Evolutionary conservation across 805 yeast species (phyloP), one percentile per base, ranked within the genome.

Genomic region (Starmerella sirachaensis): DNA sequence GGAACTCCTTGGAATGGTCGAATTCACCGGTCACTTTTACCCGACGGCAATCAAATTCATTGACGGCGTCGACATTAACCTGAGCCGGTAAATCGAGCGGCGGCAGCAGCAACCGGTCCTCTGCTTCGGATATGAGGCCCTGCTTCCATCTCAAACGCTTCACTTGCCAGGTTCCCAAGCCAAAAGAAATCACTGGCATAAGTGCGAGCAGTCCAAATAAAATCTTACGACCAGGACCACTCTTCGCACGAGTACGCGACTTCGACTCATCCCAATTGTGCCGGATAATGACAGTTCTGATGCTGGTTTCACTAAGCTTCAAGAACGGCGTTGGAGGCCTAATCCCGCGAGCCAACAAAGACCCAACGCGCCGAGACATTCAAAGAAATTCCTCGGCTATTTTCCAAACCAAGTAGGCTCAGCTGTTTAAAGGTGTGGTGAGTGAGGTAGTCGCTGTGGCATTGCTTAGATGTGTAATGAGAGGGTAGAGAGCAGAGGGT

Each of bases 131-230:
- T 43, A 91, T 79, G 44, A 91, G 65, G 44, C 76, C 72, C 18
- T 76, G 79, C 57, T 91, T 91, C 98, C 98, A 91, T 43, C 72
- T 66, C 34, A 91, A 62, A 47, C 98, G 67, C 50, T 72, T 65
- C 31, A 82, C 74, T 62, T 91, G 98, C 98, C 98, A 91, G 39
- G 85, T 71, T 2, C 97, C 98, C 30, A 91, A 62, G 32, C 76
- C 77, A 55, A 88, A 81, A 9, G 94, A 74, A 2, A 85, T 68
- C 1, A 85, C 66, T 0, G 98, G 98, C 78, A 93, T 88, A 16
- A 88, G 72, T 10, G 53, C 55, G 41, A 44, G 61, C 40, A 74
- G 64, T 50, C 52, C 69, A 51, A 60, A 40, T 62, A 64, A 49
- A 2, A 41, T 29, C 25, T 33, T 47, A 25, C 37, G 18, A 10